Evolutionary conservation across 441 rosid genomes (phyloP).

Genomic region (Adansonia grandidieri): DNA sequence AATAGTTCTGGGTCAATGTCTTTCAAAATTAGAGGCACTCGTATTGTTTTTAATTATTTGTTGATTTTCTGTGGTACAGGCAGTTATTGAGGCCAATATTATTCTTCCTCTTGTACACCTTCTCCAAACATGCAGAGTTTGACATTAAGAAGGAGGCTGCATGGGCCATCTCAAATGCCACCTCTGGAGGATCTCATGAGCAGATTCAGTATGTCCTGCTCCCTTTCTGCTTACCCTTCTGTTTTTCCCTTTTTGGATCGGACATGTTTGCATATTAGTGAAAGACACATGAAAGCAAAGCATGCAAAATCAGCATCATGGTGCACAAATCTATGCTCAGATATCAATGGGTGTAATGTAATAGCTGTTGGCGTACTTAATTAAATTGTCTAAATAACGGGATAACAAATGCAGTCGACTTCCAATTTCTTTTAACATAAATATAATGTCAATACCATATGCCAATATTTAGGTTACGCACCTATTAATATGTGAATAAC

Average conservation of each 20-base stretch:
- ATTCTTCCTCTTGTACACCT: constrained; percentile 64
- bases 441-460: background rate
- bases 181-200: constrained; percentile 70
- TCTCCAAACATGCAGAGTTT: constrained; percentile 62
- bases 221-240: background rate
- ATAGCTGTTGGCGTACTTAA: too few relatives aligned
- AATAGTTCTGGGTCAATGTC: constrained; percentile 4
- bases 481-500: background rate
- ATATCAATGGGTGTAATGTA: too few relatives aligned
- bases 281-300: background rate
- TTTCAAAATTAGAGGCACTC: constrained; percentile 14
- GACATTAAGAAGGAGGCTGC: constrained; percentile 77
- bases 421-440: background rate
- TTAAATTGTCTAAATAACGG: too few relatives aligned
- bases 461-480: background rate
- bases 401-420: too few relatives aligned
- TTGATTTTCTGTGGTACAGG: constrained; percentile 39
- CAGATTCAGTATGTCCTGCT: constrained; percentile 56
- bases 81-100: constrained; percentile 59
- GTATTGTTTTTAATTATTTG: background rate
- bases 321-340: background rate
- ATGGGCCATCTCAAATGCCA: constrained; percentile 70
- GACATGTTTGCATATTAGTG: constrained; percentile 5
- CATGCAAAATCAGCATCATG: background rate
- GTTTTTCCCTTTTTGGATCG: background rate